These are phyloP conservation scores for Sugiyamaella floridensis DNA, from an alignment of 805 yeast species.

Conservation along the genomic window DNA sequence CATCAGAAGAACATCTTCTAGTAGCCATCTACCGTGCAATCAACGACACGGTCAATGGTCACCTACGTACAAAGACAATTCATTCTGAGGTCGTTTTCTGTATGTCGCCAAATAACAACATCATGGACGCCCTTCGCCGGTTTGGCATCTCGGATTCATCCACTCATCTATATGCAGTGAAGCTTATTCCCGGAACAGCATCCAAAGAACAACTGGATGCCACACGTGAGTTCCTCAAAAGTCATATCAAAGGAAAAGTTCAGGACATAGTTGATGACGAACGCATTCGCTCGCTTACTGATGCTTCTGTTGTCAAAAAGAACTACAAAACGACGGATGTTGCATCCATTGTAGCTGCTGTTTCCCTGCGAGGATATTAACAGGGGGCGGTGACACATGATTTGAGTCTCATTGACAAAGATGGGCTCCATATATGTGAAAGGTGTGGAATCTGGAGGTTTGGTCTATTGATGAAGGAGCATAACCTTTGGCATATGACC, in stretches of 20 bases:
- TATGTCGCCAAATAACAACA: slow-evolving; percentile 48
- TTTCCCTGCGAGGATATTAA: slow-evolving; percentile 17
- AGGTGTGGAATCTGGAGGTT: no score
- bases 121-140: slow-evolving; percentile 60
- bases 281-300: slow-evolving; percentile 8
- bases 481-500: no score
- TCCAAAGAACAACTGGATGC: slow-evolving; percentile 15
- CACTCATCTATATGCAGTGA: slow-evolving; percentile 44
- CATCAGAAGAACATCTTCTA: slow-evolving; percentile 55
- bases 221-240: slow-evolving; percentile 12
- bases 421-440: no score
- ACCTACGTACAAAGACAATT: slow-evolving; percentile 54
- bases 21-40: slow-evolving; percentile 57
- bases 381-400: neutral
- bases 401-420: no score
- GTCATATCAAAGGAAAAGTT: slow-evolving; percentile 13
- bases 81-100: slow-evolving; percentile 68
- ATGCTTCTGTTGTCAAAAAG: neutral
- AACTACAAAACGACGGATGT: slow-evolving; percentile 14
- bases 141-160: slow-evolving; percentile 59
- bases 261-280: slow-evolving; percentile 8
- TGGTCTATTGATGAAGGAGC: neutral
- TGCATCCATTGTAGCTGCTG: slow-evolving; percentile 15
- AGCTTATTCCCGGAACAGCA: slow-evolving; percentile 30
- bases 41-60: slow-evolving; percentile 41